These are phyloP conservation scores for Lithohypha guttulata DNA, from an alignment of 2,329 filamentous ascomycete species.

Conservation along the genomic window DNA sequence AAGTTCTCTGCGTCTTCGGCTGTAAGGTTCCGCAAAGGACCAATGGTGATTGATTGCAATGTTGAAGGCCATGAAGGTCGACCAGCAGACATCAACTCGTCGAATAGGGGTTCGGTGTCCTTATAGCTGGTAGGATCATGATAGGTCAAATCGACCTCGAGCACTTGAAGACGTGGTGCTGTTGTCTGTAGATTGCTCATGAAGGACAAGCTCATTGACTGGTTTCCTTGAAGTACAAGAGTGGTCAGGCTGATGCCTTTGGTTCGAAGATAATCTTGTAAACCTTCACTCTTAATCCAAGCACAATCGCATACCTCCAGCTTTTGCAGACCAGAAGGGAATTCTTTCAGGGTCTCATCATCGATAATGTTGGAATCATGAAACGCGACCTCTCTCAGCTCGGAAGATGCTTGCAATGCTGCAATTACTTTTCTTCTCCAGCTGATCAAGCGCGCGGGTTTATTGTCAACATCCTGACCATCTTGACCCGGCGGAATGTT, in stretches of 20 bases:
- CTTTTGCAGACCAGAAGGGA: slow-evolving; percentile 56
- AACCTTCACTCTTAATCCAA: slow-evolving; percentile 56
- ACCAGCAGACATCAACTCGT: slow-evolving; percentile 36
- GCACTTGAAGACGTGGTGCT: slow-evolving; percentile 59
- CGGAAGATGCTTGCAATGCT: slow-evolving; percentile 36
- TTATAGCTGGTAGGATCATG: slow-evolving; percentile 59
- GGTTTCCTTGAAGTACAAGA: slow-evolving; percentile 66
- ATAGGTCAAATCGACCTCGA: slow-evolving; percentile 71
- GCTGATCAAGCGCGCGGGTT: slow-evolving; percentile 17
- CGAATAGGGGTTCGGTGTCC: slow-evolving; percentile 66
- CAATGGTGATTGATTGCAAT: slow-evolving; percentile 61
- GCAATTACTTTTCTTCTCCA: slow-evolving; percentile 41
- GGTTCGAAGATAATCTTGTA: slow-evolving; percentile 54
- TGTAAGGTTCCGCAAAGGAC: slow-evolving; percentile 66
- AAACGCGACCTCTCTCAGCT: slow-evolving; percentile 58
- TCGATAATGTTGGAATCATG: slow-evolving; percentile 65
- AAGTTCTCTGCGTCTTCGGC: slow-evolving; percentile 62
- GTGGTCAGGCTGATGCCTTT: slow-evolving; percentile 58
- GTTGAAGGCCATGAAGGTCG: slow-evolving; percentile 67
- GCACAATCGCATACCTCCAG: slow-evolving; percentile 72
- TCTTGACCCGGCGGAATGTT: neutral
- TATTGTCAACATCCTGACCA: neutral
- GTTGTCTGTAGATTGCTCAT: slow-evolving; percentile 52
- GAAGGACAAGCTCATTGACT: slow-evolving; percentile 65
- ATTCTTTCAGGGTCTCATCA: slow-evolving; percentile 52